Evolutionary conservation across 2,329 filamentous ascomycete genomes (phyloP).

Genomic region (Xylariales sp.): DNA sequence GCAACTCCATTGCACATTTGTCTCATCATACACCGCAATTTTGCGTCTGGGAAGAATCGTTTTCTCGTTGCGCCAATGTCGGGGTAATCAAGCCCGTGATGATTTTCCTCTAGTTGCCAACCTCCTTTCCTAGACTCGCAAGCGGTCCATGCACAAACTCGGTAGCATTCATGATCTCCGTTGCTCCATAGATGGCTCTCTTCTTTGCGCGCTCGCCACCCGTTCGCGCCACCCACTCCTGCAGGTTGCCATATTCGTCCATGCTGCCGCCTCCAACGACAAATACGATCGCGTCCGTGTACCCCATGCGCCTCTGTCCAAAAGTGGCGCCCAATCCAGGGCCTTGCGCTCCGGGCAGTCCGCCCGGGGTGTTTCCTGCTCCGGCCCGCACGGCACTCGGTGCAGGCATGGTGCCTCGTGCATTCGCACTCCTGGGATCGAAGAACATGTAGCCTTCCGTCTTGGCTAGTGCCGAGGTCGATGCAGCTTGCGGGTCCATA

Average conservation of each 20-base stretch:
- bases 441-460: slow-evolving; percentile 98
- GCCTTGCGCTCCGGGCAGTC: slow-evolving; percentile 38
- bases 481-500: slow-evolving; percentile 91
- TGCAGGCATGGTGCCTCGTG: slow-evolving; percentile 84
- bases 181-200: slow-evolving; percentile 91
- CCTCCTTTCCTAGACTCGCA: slow-evolving; percentile 57
- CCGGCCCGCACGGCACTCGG: slow-evolving; percentile 56
- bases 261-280: slow-evolving; percentile 94
- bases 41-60: too few relatives aligned
- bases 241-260: slow-evolving; percentile 97
- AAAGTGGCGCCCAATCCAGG: slow-evolving; percentile 77
- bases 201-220: slow-evolving; percentile 63
- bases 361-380: slow-evolving; percentile 31
- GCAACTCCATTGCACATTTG: too few relatives aligned
- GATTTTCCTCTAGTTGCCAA: too few relatives aligned
- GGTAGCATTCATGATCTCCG: slow-evolving; percentile 68
- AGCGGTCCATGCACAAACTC: slow-evolving; percentile 64
- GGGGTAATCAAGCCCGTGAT: too few relatives aligned
- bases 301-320: slow-evolving; percentile 84
- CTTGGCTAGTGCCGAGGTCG: slow-evolving; percentile 88
- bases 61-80: too few relatives aligned
- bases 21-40: too few relatives aligned
- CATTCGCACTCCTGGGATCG: slow-evolving; percentile 89
- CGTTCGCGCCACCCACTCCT: slow-evolving; percentile 89
- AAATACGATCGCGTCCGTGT: slow-evolving; percentile 89